These are phyloP conservation scores for Phyllosticta capitalensis DNA, from an alignment of 2,329 filamentous ascomycete species.

Conservation along the genomic window DNA sequence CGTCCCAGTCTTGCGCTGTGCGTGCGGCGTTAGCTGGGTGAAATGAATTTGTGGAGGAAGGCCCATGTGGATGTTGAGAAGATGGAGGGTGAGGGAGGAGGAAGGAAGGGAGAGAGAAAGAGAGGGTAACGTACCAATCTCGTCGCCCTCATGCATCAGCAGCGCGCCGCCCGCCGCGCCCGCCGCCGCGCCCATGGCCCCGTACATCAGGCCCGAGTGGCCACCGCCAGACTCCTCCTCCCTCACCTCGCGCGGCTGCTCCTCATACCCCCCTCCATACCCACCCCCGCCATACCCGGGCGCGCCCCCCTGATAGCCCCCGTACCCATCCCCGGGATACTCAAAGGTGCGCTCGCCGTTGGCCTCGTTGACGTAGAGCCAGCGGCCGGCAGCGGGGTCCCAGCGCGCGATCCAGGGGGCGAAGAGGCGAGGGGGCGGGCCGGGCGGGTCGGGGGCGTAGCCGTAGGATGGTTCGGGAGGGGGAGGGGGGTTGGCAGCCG, in stretches of 20 bases:
- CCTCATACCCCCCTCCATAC: conserved; percentile 12
- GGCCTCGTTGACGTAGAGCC: conserved; percentile 38
- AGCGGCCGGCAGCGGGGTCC: conserved; percentile 20
- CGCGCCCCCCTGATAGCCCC: conserved; percentile 9
- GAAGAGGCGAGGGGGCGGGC: neutral
- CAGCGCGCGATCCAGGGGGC: conserved; percentile 10
- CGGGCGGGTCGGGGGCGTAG: neutral
- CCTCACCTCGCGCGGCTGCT: conserved; percentile 11
- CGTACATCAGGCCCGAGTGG: conserved; percentile 24
- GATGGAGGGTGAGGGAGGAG: neutral
- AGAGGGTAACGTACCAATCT: conserved; percentile 23
- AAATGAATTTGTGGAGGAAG: no score
- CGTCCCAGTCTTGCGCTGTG: conserved; percentile 26
- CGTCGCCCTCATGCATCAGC: conserved; percentile 36
- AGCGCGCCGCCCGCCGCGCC: conserved; percentile 36
- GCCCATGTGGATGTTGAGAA: neutral
- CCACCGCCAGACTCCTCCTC: conserved; percentile 22
- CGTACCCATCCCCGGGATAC: conserved; percentile 19
- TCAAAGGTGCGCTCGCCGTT: conserved; percentile 36
- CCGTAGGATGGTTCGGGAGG: neutral
- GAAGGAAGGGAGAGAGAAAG: neutral
- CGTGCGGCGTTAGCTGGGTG: neutral
- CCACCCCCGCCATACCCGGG: conserved; percentile 13
- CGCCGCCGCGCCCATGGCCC: conserved; percentile 30
- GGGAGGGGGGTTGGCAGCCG: neutral